phyloP scores from a whole-genome alignment of 495 filamentous ascomycete species.

The Aspergillus baeticus region DNA sequence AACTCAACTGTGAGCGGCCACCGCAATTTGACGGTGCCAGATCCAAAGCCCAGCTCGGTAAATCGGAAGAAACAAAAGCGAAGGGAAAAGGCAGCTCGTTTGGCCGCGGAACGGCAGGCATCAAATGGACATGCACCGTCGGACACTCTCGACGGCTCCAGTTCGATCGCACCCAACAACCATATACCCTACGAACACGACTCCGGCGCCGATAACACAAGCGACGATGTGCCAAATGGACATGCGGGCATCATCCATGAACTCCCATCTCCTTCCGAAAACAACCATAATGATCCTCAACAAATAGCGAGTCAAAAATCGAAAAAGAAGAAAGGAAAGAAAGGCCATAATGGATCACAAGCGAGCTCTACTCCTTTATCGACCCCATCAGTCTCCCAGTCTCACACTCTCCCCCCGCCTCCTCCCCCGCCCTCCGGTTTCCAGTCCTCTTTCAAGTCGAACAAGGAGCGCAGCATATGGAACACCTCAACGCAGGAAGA shows the following conservation, averaged over 20 bases:
- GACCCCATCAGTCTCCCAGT: slow-evolving; percentile 38
- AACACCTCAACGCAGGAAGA: slow-evolving; percentile 92
- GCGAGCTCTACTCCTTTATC: slow-evolving; percentile 43
- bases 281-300: slow-evolving; percentile 12
- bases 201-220: slow-evolving; percentile 23
- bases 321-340: slow-evolving; percentile 51
- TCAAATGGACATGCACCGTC: slow-evolving; percentile 25
- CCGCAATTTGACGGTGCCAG: slow-evolving; percentile 25
- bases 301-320: slow-evolving; percentile 28
- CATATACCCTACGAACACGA: slow-evolving; percentile 33
- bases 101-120: slow-evolving; percentile 54
- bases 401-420: slow-evolving; percentile 42
- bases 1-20: slow-evolving; percentile 28
- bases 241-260: slow-evolving; percentile 12
- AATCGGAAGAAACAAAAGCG: slow-evolving; percentile 95
- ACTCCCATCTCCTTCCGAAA: slow-evolving; percentile 7
- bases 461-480: slow-evolving; percentile 84
- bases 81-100: slow-evolving; percentile 72
- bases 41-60: slow-evolving; percentile 47
- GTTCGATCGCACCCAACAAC: slow-evolving; percentile 18
- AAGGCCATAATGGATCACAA: slow-evolving; percentile 36
- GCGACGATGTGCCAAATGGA: slow-evolving; percentile 19
- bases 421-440: slow-evolving; percentile 28
- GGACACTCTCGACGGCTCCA: slow-evolving; percentile 20
- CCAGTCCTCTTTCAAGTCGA: slow-evolving; percentile 28